These are phyloP conservation scores for Fusarium sarcochroum DNA, from an alignment of 2,329 filamentous ascomycete species.

Conservation along the genomic window DNA sequence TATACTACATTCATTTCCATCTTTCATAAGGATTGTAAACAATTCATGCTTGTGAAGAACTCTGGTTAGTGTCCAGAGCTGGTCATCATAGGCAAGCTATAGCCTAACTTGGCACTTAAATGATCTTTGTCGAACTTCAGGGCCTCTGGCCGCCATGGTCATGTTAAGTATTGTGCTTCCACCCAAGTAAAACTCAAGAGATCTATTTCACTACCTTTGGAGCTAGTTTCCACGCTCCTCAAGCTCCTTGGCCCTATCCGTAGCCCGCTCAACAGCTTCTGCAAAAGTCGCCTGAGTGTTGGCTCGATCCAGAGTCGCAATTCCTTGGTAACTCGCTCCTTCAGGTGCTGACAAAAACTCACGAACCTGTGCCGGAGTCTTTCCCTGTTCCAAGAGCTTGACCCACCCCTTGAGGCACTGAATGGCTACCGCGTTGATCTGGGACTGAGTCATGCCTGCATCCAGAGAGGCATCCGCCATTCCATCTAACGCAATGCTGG, in stretches of 20 bases:
- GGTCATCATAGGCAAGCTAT: too few species aligned
- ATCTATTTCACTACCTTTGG: too few species aligned
- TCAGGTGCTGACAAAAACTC: background rate
- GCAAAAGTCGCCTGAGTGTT: background rate
- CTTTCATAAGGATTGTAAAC: too few species aligned
- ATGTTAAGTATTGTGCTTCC: too few species aligned
- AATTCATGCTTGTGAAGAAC: too few species aligned
- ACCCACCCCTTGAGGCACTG: background rate
- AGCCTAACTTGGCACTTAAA: too few species aligned
- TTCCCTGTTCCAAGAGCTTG: background rate
- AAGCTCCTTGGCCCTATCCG: background rate
- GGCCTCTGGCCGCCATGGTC: too few species aligned
- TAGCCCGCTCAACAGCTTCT: background rate
- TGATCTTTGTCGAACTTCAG: too few species aligned
- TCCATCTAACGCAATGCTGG: background rate
- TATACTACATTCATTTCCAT: too few species aligned
- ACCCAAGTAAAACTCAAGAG: too few species aligned
- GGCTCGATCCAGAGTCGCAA: background rate
- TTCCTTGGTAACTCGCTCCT: background rate
- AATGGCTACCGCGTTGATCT: background rate
- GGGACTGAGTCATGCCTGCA: background rate
- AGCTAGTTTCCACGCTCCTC: background rate
- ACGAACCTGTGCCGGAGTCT: background rate
- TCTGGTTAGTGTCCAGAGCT: too few species aligned
- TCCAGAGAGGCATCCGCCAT: background rate